Base-by-base conservation (phyloP, 2,329 filamentous ascomycete species). In the Orbilia blumenaviensis region DNA sequence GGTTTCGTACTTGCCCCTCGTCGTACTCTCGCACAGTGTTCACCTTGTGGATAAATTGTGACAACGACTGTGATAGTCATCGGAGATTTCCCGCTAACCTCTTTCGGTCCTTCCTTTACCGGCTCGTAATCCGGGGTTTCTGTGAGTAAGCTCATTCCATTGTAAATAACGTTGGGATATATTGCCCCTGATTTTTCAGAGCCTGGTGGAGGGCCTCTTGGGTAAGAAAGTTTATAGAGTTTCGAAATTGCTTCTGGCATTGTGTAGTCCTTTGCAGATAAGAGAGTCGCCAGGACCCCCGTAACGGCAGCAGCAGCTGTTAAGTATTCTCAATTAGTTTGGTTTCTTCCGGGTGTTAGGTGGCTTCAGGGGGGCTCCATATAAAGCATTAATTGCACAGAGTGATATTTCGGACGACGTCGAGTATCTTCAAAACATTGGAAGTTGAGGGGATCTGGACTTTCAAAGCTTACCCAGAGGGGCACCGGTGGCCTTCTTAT, bases 211-310 rank as follows among this genome's bases (percentile, higher is more conserved):
- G 18, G 16, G 16, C 56, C n/a, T 27, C 58, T 42, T 29, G 58
- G 12, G 23, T 62, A 46, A 34, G 58, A 38, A n/a, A 48, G 58
- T 12, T 36, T 23, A n/a, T 62, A 62, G 2, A 62, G 14, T n/a
- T 27, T 29, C 6, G 3, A 23, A 34, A 42, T 62, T 46, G 58
- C 58, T 46, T 62, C 58, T 21, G 32, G 4, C 36, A 62, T 48
- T 32, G 58, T 62, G 25, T 62, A 44, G 2, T 29, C 58, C 9
- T 21, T 27, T 12, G 58, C 41, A 6, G 58, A 62, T 27, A 62
- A 48, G 12, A 62, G 21, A 2, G 41, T 46, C n/a, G 58, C 58
- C 6, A 62, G 16, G 10, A 62, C 58, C 48, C 58, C 58, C 2
- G 41, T 18, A 12, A 62, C 23, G 14, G 41, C 41, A 23, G 58